phyloP scores from a whole-genome alignment of 495 filamentous ascomycete genomes.

The Penicillium subrubescens region DNA sequence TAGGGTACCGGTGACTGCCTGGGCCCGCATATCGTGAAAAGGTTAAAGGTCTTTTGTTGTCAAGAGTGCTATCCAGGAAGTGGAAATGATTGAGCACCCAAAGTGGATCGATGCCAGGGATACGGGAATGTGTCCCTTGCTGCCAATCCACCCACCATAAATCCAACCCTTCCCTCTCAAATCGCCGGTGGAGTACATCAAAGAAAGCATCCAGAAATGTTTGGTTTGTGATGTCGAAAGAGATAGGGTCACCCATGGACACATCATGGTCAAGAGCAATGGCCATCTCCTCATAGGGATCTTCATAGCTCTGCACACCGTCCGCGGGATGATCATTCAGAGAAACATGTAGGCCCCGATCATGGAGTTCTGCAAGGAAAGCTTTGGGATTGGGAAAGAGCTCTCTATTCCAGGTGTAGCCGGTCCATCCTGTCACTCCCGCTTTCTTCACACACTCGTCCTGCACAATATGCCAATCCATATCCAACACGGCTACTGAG shows the following conservation, averaged over 20 bases:
- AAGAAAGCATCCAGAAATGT: slow-evolving; percentile 60
- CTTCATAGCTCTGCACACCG: slow-evolving; percentile 54
- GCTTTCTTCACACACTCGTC: slow-evolving; percentile 37
- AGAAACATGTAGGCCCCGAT: slow-evolving; percentile 45
- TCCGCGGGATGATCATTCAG: slow-evolving; percentile 61
- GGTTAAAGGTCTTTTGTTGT: slow-evolving; percentile 34
- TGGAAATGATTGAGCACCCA: slow-evolving; percentile 67
- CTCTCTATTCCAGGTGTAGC: slow-evolving; percentile 60
- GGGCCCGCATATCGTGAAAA: slow-evolving; percentile 61
- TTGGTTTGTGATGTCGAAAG: slow-evolving; percentile 24
- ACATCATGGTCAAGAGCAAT: slow-evolving; percentile 47
- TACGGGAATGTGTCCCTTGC: slow-evolving; percentile 52
- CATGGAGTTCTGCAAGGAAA: slow-evolving; percentile 48
- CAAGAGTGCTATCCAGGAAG: slow-evolving; percentile 49
- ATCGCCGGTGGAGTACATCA: slow-evolving; percentile 51
- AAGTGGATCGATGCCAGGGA: slow-evolving; percentile 59
- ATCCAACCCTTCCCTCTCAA: slow-evolving; percentile 55
- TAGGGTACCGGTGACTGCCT: slow-evolving; percentile 60
- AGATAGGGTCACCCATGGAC: slow-evolving; percentile 14
- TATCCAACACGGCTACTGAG: slow-evolving; percentile 58
- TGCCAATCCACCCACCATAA: slow-evolving; percentile 71
- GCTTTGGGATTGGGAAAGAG: slow-evolving; percentile 54
- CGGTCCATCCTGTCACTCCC: slow-evolving; percentile 55
- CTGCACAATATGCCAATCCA: slow-evolving; percentile 63
- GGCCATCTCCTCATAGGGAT: slow-evolving; percentile 55